Base-by-base conservation (phyloP, 805 yeast species). In the Candida piceae region DNA sequence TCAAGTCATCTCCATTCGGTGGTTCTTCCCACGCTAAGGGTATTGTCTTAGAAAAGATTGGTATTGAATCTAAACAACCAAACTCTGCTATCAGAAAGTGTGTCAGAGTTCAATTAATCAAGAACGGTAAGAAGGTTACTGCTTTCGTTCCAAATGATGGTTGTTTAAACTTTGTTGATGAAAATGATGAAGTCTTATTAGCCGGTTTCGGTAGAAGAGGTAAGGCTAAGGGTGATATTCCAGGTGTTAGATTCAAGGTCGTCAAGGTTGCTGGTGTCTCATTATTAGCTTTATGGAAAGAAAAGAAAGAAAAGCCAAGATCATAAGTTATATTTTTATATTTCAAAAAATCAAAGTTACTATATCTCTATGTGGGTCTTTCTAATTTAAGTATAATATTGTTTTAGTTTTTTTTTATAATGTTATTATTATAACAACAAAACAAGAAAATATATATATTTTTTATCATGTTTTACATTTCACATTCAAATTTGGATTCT, bases 201-300 rank as follows among this genome's bases (percentile, higher is more conserved):
- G 97, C 99, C 66, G 99, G 99, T 82, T 93, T 93, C 88, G 99
- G 99, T 87, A 88, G 97, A 80, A 93, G 96, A 83, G 98, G 98
- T 80, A 93, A 93, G 83, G 98, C 98, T 73, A 93, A 93, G 95
- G 98, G 99, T 82, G 99, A 93, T 89, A 90, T 93, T 69, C 98
- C 98, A 74, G 99, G 99, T 87, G 99, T 93, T 70, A 93, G 99
- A 85, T 93, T 93, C 88, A 93, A 93, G 86, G 99, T 93, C 70
- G 99, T 93, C 71, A 93, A 93, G 82, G 99, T 93, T 63, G 86
- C 98, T 62, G 98, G 98, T 85, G 98, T 94, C 66, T 93, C 98
- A 62, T 82, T 93, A 74, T 81, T 89, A 70, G 98, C 99, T 71
- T 83, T 93, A 74, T 93, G 96, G 97, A 93, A 90, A 82, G 98